phyloP scores from a whole-genome alignment of 306 rosid species.

The Cicer yamashitae region DNA sequence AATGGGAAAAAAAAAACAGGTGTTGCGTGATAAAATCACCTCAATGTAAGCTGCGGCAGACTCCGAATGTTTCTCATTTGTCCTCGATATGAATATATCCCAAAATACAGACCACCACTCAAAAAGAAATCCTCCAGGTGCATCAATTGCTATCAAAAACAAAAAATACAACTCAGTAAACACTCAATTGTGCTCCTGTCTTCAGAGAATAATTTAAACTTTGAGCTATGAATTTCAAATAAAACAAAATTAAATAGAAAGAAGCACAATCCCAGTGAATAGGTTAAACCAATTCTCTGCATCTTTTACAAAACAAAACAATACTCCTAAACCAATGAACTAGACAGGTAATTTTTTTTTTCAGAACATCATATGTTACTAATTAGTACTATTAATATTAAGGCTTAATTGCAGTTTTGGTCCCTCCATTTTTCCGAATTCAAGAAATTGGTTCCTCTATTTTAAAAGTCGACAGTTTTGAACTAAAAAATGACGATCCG shows the following conservation, averaged over 20 bases:
- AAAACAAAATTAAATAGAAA: background rate
- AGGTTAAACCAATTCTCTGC: constrained; percentile 21
- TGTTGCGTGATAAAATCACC: constrained; percentile 51
- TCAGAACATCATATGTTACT: no score
- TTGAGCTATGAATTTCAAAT: background rate
- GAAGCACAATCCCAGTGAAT: constrained; percentile 2
- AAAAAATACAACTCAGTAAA: constrained; percentile 32
- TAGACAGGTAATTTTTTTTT: background rate
- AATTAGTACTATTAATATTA: no score
- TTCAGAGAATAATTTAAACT: constrained; percentile 29
- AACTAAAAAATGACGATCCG: no score
- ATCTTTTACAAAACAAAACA: constrained; percentile 9
- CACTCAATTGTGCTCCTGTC: constrained; percentile 8
- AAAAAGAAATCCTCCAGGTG: constrained; percentile 91
- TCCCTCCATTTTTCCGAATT: no score
- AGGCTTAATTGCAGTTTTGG: no score
- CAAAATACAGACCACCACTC: constrained; percentile 99
- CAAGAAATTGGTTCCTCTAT: no score
- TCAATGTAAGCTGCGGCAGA: constrained; percentile 85
- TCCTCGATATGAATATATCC: constrained; percentile 92
- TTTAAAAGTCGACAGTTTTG: no score
- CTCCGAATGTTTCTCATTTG: constrained; percentile 87
- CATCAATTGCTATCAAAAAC: constrained; percentile 87
- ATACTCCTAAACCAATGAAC: constrained; percentile 1
- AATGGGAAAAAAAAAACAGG: background rate